Percentiles rank a stretch among this genome's conserved stretches.
phyloP scores from a whole-genome alignment of 257 asterid species.

The Coffea canephora region DNA sequence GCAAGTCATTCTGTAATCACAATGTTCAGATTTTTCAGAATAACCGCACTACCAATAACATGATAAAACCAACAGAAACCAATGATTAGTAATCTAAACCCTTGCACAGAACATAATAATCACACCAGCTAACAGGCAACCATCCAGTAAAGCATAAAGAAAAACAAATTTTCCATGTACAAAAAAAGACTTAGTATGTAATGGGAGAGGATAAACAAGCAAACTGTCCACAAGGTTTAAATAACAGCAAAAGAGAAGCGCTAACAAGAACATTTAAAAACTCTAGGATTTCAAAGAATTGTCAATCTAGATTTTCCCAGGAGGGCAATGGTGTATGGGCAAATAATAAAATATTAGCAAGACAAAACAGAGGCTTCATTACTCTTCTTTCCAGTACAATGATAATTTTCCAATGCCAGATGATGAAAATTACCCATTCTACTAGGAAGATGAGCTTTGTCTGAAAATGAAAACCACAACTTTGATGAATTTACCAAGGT shows the following conservation, averaged over 20 bases:
- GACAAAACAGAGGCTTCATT: neutral
- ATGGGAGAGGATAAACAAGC: neutral
- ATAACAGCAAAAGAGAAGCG: neutral
- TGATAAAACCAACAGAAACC: neutral
- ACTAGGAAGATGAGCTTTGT: neutral
- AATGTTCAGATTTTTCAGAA: constrained; percentile 1
- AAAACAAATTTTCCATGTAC: neutral
- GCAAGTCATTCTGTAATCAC: constrained; percentile 75
- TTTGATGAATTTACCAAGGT: neutral
- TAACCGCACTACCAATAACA: neutral
- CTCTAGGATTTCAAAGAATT: neutral
- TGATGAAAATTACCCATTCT: neutral
- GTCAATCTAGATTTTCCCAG: neutral
- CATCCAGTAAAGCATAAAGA: neutral
- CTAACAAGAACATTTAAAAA: neutral
- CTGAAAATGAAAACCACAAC: neutral
- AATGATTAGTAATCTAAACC: neutral
- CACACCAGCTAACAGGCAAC: neutral
- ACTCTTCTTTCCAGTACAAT: no score
- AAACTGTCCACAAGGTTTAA: neutral
- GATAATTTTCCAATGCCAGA: neutral
- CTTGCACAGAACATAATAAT: neutral
- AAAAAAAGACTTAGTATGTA: neutral
- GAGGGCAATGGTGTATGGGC: neutral
- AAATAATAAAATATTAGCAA: neutral